A percentile compares a stretch with the other conserved stretches of the same genome.
Evolutionary conservation across 495 filamentous ascomycete species (phyloP).

Genomic region (Friedmanniomyces simplex): DNA sequence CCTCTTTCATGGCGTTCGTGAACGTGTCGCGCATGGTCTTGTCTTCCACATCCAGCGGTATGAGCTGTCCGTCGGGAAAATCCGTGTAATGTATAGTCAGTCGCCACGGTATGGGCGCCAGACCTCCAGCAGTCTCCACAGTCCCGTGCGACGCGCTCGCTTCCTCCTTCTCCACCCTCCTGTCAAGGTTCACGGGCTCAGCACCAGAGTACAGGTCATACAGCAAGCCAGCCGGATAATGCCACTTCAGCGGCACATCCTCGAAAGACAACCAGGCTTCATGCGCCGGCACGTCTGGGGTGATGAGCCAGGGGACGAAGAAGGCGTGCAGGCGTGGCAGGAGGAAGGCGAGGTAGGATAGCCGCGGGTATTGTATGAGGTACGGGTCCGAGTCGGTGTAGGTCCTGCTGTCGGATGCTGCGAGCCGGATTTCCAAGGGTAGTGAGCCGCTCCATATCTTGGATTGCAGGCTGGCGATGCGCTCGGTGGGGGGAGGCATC

Average conservation of each 20-base stretch:
- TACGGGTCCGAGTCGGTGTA: conserved; percentile 34
- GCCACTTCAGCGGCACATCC: conserved; percentile 72
- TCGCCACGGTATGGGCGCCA: conserved; percentile 58
- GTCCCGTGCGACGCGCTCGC: background rate
- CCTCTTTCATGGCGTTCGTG: conserved; percentile 91
- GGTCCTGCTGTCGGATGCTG: conserved; percentile 30
- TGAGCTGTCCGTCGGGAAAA: conserved; percentile 56
- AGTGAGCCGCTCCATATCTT: conserved; percentile 33
- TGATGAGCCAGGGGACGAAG: conserved; percentile 63
- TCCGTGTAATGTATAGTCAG: conserved; percentile 63
- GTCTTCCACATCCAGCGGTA: conserved; percentile 51
- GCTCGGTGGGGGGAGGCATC: conserved; percentile 8
- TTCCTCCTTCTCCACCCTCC: background rate
- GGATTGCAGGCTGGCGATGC: conserved; percentile 25
- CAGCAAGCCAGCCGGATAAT: conserved; percentile 78
- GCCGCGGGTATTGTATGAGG: conserved; percentile 49
- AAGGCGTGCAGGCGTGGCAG: conserved; percentile 69
- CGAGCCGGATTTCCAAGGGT: conserved; percentile 31
- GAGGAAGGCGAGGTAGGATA: conserved; percentile 65
- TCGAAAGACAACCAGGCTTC: conserved; percentile 66
- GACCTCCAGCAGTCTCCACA: background rate
- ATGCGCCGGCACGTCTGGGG: conserved; percentile 44
- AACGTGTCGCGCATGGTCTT: conserved; percentile 69
- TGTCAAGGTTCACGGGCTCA: conserved; percentile 39
- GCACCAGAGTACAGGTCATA: conserved; percentile 74